Conservation (phyloP, 345 rosid species). For the Boechera retrofracta region DNA sequence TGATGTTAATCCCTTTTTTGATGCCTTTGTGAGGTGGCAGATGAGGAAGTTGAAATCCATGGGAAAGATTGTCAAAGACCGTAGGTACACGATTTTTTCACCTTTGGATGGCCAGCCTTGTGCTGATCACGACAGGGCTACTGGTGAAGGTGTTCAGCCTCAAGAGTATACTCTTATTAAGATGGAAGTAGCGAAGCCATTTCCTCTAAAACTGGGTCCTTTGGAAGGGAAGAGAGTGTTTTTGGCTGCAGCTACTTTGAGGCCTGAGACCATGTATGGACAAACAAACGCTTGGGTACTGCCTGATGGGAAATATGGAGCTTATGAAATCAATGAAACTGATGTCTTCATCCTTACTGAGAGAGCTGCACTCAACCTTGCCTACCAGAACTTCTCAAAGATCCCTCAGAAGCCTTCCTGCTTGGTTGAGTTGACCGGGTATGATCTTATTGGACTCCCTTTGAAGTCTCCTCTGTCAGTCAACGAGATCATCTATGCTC, state of each 20-base stretch:
- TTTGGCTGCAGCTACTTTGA: conserved; percentile 87
- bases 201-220: conserved; percentile 64
- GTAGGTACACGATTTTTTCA: conserved; percentile 80
- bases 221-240: conserved; percentile 78
- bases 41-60: conserved; percentile 82
- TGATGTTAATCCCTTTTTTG: conserved; percentile 74
- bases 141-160: conserved; percentile 96
- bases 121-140: conserved; percentile 95
- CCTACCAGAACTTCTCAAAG: conserved; percentile 81
- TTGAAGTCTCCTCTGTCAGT: conserved; percentile 75
- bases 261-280: conserved; percentile 98
- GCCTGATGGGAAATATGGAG: conserved; percentile 95
- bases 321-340: conserved; percentile 80
- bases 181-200: conserved; percentile 82
- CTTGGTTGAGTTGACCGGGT: conserved; percentile 80
- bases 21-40: conserved; percentile 90
- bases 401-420: conserved; percentile 73
- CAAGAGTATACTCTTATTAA: conserved; percentile 89
- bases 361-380: conserved; percentile 87
- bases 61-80: conserved; percentile 91
- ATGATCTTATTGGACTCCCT: conserved; percentile 87
- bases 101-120: conserved; percentile 97
- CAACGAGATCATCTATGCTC: conserved; percentile 77
- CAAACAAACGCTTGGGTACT: conserved; percentile 97
- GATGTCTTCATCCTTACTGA: conserved; percentile 77